Conservation (phyloP, 805 yeast species). For the Candida schatavii region DNA sequence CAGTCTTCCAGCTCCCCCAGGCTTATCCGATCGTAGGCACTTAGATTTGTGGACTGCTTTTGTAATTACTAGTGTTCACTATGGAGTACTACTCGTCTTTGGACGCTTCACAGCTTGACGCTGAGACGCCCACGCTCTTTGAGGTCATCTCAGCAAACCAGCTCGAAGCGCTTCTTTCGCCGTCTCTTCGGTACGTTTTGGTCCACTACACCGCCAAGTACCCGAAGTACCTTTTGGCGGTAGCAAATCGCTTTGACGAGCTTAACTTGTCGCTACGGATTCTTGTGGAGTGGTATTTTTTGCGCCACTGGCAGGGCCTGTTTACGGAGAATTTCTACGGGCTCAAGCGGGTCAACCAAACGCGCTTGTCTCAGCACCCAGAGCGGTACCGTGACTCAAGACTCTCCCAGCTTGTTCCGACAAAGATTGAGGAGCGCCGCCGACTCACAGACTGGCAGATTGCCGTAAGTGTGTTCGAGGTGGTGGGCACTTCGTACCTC, state of each 20-base stretch:
- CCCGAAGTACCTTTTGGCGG: constrained; percentile 63
- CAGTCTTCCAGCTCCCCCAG: too few species aligned
- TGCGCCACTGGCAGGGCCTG: constrained; percentile 74
- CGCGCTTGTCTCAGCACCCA: constrained; percentile 26
- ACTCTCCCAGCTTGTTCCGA: constrained; percentile 36
- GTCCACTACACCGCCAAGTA: constrained; percentile 77
- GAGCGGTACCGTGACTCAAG: constrained; percentile 24
- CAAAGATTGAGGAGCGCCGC: constrained; percentile 48
- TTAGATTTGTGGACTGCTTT: too few species aligned
- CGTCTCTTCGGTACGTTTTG: constrained; percentile 75
- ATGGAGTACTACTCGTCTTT: constrained; percentile 83
- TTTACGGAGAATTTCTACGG: constrained; percentile 94
- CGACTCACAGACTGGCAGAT: constrained; percentile 54
- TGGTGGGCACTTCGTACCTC: constrained; percentile 67
- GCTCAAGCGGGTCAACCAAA: constrained; percentile 56
- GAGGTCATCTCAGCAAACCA: constrained; percentile 84
- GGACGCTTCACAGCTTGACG: constrained; percentile 72
- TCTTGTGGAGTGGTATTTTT: constrained; percentile 64
- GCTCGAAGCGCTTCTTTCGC: constrained; percentile 71
- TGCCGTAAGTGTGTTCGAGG: constrained; percentile 51
- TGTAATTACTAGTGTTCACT: too few species aligned
- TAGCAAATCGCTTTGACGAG: constrained; percentile 77
- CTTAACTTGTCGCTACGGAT: constrained; percentile 60
- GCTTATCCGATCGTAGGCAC: too few species aligned
- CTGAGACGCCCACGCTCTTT: constrained; percentile 80